These are phyloP conservation scores for Tolypocladium ophioglossoides DNA, from an alignment of 2,329 filamentous ascomycete genomes.

Conservation along the genomic window DNA sequence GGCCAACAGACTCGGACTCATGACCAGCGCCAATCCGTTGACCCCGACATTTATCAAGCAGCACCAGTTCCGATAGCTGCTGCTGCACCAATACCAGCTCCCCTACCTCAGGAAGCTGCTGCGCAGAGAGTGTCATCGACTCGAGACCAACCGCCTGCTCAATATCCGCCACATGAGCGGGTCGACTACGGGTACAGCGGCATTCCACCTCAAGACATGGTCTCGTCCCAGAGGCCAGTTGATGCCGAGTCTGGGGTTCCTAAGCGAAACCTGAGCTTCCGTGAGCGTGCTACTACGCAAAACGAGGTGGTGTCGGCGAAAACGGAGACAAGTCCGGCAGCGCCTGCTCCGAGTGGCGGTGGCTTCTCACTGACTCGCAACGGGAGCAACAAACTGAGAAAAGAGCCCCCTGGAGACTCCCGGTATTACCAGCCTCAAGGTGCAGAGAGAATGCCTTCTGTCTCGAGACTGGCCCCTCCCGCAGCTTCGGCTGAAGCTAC, in stretches of 20 bases:
- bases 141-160: not conserved
- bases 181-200: slow-evolving; percentile 8
- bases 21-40: slow-evolving; percentile 9
- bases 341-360: slow-evolving; percentile 17
- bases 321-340: slow-evolving; percentile 13
- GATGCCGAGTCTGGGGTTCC: slow-evolving; percentile 25
- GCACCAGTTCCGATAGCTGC: not conserved
- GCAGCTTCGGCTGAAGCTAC: slow-evolving; percentile 3
- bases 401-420: slow-evolving; percentile 43
- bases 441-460: slow-evolving; percentile 23
- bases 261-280: slow-evolving; percentile 48
- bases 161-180: not conserved
- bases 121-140: not conserved
- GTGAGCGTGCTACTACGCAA: slow-evolving; percentile 43
- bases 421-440: slow-evolving; percentile 33
- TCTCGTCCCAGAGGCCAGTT: slow-evolving; percentile 6
- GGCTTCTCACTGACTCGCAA: slow-evolving; percentile 31
- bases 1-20: slow-evolving; percentile 10
- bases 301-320: slow-evolving; percentile 28
- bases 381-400: slow-evolving; percentile 49
- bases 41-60: not conserved
- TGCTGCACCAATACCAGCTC: not conserved
- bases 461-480: not conserved
- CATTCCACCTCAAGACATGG: slow-evolving; percentile 11
- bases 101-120: not conserved